Evolutionary conservation across 2,329 filamentous ascomycete genomes (phyloP).

Genomic region (Cladosporium phlei): DNA sequence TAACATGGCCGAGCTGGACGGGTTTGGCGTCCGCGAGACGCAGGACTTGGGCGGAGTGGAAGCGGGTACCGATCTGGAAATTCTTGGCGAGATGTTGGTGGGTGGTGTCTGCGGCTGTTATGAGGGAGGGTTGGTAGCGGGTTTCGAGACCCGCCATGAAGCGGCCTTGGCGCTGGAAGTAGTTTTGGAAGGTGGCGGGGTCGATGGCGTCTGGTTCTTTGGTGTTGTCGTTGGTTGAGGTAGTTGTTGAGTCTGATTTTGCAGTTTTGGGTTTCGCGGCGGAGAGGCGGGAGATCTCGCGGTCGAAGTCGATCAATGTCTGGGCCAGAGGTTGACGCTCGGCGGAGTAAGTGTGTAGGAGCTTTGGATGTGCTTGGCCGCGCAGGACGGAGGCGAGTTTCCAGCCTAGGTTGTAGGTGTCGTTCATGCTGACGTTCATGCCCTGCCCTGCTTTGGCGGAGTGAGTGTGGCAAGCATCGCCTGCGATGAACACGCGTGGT

Average conservation of each 20-base stretch:
- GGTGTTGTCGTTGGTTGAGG: not conserved
- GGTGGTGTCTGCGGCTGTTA: conserved; percentile 21
- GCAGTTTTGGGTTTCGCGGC: conserved; percentile 35
- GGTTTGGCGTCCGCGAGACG: conserved; percentile 33
- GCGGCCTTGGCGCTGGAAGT: conserved; percentile 28
- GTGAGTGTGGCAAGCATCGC: conserved; percentile 56
- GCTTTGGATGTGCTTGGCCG: conserved; percentile 21
- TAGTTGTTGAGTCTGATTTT: too few species aligned
- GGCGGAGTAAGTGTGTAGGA: conserved; percentile 50
- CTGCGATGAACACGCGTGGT: conserved; percentile 62
- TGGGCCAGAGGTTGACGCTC: conserved; percentile 58
- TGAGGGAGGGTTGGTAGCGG: conserved; percentile 23
- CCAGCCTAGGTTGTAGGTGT: conserved; percentile 57
- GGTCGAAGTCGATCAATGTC: conserved; percentile 57
- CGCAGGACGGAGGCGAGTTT: conserved; percentile 49
- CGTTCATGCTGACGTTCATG: conserved; percentile 70
- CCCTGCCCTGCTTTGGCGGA: conserved; percentile 63
- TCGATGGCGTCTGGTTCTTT: conserved; percentile 29
- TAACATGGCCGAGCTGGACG: conserved; percentile 31
- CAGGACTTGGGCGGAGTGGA: conserved; percentile 30
- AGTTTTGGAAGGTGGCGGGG: conserved; percentile 31
- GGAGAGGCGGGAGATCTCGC: conserved; percentile 45
- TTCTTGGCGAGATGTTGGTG: conserved; percentile 30
- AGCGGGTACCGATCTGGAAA: conserved; percentile 30
- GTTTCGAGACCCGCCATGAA: conserved; percentile 33